Evolutionary conservation across 2,329 filamentous ascomycete genomes (phyloP), one percentile per base, ranked within the genome.

Genomic region (Teratosphaeria nubilosa): DNA sequence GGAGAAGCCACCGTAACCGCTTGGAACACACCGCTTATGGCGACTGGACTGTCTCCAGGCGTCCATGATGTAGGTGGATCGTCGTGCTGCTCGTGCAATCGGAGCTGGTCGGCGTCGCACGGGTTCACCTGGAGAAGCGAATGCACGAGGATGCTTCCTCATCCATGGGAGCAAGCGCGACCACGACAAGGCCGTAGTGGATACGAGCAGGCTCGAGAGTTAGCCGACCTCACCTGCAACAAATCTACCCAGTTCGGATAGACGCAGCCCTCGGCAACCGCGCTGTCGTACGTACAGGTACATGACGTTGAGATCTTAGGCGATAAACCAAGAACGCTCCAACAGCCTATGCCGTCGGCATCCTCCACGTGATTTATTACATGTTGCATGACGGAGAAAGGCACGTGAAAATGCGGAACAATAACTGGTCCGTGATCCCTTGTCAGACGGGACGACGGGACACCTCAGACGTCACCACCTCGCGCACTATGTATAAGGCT

Each of bases 91-190:
- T 55, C 24, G 34, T 2, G 24, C 16, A 24, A 31, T 25, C 56
- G 56, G 51, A 11, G n/a, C 32, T 53, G 56, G 31, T 57, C 56
- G 56, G 56, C 45, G 50, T 57, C n/a, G 50, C 34, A 57, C 51
- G 13, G 22, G 16, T 51, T 20, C 37, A 16, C 11, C 30, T 24
- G 45, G 45, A n/a, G 34, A 20, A 54, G 45, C 13, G 32, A 55
- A 41, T 20, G 54, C 54, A 55, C 54, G 54, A 55, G 54, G 54
- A 34, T 10, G 51, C 16, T 30, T 27, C 24, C 48, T 51, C 20
- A 51, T 51, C 48, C 14, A 24, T 14, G 48, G 48, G 14, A 51
- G 11, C 20, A 51, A 5, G 11, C 11, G 48, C 48, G 13, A 24
- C 11, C 20, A 51, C 20, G 25, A 24, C 48, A 51, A 13, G 48